Base-by-base conservation (phyloP, 305 asterid genomes). In the Fraxinus baroniana region DNA sequence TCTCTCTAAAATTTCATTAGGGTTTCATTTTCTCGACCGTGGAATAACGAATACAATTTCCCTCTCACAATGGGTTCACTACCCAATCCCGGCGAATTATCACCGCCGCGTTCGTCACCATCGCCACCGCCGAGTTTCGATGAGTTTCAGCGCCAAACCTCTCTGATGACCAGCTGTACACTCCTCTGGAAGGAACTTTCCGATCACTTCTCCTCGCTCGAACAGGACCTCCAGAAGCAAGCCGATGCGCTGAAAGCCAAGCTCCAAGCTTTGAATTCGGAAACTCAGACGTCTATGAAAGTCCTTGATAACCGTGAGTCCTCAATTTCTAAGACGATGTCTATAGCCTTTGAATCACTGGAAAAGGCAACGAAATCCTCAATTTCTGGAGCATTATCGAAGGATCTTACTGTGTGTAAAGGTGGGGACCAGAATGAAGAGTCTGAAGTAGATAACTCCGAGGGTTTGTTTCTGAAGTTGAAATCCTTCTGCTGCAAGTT, bases 141-240 rank as follows among this genome's bases (percentile, higher is more conserved):
- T 83, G 98, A 96, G 71, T 96, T 96, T 82, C 98, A 94, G 91
- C 91, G 98, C 78, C 99, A 96, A 87, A 88, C 99, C 28, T 96
- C 99, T 36, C 89, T 94, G 49, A 96, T 96, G 99, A 96, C 99
- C 18, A 93, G 98, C 90, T 96, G 99, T 84, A 96, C 99, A 3
- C 97, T 96, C 28, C 97, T 96, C 66, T 96, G 99, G 99, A 96
- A 94, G 73, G 99, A 96, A 36, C 95, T 96, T 78, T 93, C 99
- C 83, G 99, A 96, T 86, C 99, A 96, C 79, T 96, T 96, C 92
- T 86, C 91, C 30, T 85, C 97, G 0, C 94, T 96, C 3, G 99
- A 96, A 74, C 95, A 93, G 87, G 94, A 94, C 89, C 91, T 96
- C 36, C 87, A 90, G 75, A 86, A 78, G 60, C 91, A 96, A 41